Evolutionary conservation across 805 yeast species (phyloP).

Genomic region (Kodamaea lidongshanica): DNA sequence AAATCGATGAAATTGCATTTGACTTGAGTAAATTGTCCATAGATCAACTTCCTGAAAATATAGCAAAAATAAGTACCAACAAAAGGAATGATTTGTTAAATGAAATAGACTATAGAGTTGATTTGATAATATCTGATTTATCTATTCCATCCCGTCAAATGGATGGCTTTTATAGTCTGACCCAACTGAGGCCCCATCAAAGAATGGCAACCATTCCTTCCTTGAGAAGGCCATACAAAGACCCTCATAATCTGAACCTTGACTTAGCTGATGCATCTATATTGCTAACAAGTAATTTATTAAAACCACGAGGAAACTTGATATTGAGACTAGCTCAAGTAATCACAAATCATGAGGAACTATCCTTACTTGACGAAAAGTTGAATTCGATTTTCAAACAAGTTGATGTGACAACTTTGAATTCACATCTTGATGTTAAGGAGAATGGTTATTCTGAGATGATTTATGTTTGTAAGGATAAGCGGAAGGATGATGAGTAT

Average conservation of each 20-base stretch:
- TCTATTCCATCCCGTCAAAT: slow-evolving; percentile 29
- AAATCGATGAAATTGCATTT: slow-evolving; percentile 14
- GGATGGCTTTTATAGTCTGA: slow-evolving; percentile 33
- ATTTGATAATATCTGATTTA: slow-evolving; percentile 33
- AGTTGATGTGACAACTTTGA: slow-evolving; percentile 17
- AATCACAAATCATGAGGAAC: slow-evolving; percentile 23
- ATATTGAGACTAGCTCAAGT: slow-evolving; percentile 25
- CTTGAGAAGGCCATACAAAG: slow-evolving; percentile 20
- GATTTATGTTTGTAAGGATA: slow-evolving; percentile 22
- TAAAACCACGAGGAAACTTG: slow-evolving; percentile 27
- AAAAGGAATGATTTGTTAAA: slow-evolving; percentile 6
- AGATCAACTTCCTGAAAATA: slow-evolving; percentile 6
- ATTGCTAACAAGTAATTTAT: slow-evolving; percentile 22
- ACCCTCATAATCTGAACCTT: slow-evolving; percentile 24
- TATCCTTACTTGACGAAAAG: slow-evolving; percentile 19
- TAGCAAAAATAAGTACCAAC: slow-evolving; percentile 4
- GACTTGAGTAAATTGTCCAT: slow-evolving; percentile 5
- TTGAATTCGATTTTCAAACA: slow-evolving; percentile 20
- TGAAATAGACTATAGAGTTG: slow-evolving; percentile 24
- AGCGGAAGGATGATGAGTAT: slow-evolving; percentile 13
- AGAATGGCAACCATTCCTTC: slow-evolving; percentile 21
- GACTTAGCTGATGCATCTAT: slow-evolving; percentile 39
- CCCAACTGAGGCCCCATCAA: slow-evolving; percentile 29
- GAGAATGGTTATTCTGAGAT: slow-evolving; percentile 2
- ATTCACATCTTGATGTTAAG: slow-evolving; percentile 3